Evolutionary conservation across 2,329 filamentous ascomycete genomes (phyloP).

Genomic region (Nigrograna mackinnonii): DNA sequence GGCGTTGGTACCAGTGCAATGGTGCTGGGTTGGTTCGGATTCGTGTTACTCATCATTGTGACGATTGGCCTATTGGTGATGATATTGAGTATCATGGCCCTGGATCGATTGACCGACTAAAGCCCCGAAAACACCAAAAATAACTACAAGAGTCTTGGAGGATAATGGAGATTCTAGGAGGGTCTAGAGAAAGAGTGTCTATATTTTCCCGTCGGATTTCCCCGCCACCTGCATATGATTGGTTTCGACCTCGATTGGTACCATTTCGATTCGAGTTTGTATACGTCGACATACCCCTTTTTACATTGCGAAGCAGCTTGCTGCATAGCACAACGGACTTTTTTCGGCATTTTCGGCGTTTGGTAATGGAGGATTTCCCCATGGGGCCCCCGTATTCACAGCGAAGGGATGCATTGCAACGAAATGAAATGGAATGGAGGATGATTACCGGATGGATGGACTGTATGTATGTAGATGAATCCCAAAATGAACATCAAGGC

Average conservation of each 20-base stretch:
- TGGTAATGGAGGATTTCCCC: conserved; percentile 5
- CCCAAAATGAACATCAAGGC: conserved; percentile 6
- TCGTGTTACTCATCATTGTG: conserved; percentile 89
- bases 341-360: conserved; percentile 38
- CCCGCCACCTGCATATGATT: not conserved
- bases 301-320: conserved; percentile 26
- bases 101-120: conserved; percentile 62
- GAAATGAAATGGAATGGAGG: conserved; percentile 2
- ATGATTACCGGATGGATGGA: conserved; percentile 1
- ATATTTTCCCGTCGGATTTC: not conserved
- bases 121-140: conserved; percentile 12
- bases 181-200: not conserved
- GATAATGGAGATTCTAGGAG: not conserved
- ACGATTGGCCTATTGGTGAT: conserved; percentile 94
- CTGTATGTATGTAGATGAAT: conserved; percentile 18
- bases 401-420: not conserved
- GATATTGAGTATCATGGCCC: conserved; percentile 88
- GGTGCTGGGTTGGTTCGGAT: conserved; percentile 97
- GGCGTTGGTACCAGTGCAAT: conserved; percentile 94
- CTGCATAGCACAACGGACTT: conserved; percentile 22
- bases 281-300: conserved; percentile 33
- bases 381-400: not conserved
- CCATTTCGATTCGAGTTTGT: conserved; percentile 17
- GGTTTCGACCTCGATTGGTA: not conserved
- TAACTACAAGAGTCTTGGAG: conserved; percentile 1